phyloP scores from a whole-genome alignment of 2,329 filamentous ascomycete genomes.

The Pseudogymnoascus sp. region DNA sequence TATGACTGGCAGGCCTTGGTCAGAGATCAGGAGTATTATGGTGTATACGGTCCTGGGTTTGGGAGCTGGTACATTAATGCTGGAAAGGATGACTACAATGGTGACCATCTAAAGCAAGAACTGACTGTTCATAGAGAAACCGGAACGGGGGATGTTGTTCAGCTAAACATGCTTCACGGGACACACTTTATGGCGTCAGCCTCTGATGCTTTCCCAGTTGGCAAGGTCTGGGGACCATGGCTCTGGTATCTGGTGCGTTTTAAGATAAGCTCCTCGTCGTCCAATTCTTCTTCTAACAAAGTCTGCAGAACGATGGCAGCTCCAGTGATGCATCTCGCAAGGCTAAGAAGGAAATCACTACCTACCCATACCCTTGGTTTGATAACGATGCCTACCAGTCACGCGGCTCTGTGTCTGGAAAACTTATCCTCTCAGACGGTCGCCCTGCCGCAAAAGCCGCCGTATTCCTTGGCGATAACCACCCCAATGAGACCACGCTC shows the following conservation, averaged over 20 bases:
- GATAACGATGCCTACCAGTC: constrained; percentile 37
- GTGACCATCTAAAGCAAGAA: constrained; percentile 44
- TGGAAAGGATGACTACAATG: constrained; percentile 44
- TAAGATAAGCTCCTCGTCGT: neutral
- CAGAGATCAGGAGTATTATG: constrained; percentile 36
- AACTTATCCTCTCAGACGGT: constrained; percentile 37
- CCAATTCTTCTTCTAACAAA: neutral
- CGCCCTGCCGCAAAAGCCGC: constrained; percentile 39
- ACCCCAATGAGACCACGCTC: constrained; percentile 35
- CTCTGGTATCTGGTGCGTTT: constrained; percentile 31
- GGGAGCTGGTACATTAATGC: constrained; percentile 44
- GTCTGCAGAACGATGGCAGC: constrained; percentile 36
- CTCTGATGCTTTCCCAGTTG: constrained; percentile 30
- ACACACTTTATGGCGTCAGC: constrained; percentile 36
- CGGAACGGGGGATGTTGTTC: constrained; percentile 40
- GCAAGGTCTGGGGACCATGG: constrained; percentile 37
- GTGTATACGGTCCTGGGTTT: constrained; percentile 40
- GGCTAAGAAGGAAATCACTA: constrained; percentile 32
- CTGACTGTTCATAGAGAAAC: constrained; percentile 44
- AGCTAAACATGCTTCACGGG: constrained; percentile 47
- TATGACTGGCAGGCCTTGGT: constrained; percentile 34
- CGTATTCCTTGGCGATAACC: constrained; percentile 41
- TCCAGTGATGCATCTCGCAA: constrained; percentile 33
- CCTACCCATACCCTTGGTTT: constrained; percentile 43
- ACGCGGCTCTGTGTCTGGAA: constrained; percentile 38